Evolutionary conservation across 306 rosid genomes (phyloP).

Genomic region (Trifolium pratense): DNA sequence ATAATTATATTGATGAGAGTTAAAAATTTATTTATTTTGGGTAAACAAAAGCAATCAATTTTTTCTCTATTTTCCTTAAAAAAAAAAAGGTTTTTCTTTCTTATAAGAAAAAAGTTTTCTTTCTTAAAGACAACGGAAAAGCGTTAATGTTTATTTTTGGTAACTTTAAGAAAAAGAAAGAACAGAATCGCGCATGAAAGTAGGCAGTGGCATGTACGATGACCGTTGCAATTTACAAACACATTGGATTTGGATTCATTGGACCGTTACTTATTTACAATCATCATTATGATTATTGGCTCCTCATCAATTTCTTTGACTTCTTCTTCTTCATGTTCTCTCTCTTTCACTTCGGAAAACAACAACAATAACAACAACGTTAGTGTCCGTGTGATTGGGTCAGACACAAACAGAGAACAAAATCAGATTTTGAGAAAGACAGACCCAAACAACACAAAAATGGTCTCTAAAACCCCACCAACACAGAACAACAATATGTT

Average conservation of each 20-base stretch:
- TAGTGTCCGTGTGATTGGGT: constrained; percentile 17
- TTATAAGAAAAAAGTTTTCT: too few species aligned
- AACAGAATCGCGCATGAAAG: not conserved
- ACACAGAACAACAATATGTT: constrained; percentile 58
- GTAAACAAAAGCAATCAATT: not conserved
- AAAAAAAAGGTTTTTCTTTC: not conserved
- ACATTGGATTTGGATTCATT: not conserved
- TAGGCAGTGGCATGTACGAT: not conserved
- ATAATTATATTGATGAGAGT: too few species aligned
- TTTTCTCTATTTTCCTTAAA: not conserved
- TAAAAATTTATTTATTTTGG: too few species aligned
- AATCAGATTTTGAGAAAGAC: not conserved
- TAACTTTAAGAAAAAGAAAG: not conserved
- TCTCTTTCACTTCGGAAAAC: constrained; percentile 38
- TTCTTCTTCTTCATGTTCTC: not conserved
- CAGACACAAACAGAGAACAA: constrained; percentile 15
- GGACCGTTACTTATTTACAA: not conserved
- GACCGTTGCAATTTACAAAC: constrained; percentile 4
- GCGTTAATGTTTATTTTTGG: too few species aligned
- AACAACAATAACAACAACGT: constrained; percentile 16
- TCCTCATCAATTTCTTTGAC: not conserved
- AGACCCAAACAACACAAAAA: not conserved
- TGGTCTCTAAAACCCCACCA: constrained; percentile 95
- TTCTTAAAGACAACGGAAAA: too few species aligned
- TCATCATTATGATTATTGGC: not conserved